Base-by-base conservation (phyloP, 169 alveolate genomes). In the Eimeria praecox region DNA sequence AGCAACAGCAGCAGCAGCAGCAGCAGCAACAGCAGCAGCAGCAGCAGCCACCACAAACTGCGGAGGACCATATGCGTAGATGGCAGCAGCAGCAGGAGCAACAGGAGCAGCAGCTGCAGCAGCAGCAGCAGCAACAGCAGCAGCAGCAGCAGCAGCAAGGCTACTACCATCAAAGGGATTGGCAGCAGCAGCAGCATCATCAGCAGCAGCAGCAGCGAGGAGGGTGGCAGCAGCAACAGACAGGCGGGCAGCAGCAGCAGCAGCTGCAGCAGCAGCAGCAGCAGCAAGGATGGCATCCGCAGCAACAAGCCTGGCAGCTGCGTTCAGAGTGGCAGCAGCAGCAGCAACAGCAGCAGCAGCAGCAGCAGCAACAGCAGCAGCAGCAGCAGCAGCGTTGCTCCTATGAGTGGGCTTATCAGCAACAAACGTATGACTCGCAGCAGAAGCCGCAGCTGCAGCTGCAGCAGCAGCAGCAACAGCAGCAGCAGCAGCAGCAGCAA, bases 71-170 rank as follows among this genome's bases (percentile, higher is more conserved):
- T 12, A 12, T 35, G 85, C 85, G 40, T 27, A 38, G 85, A 24
- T 73, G 85, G 85, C 56, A 73, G 95, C 95, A 90, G 40, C 86
- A 30, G 33, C 62, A 40, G 90, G 44, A 20, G 62, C 64, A 80
- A 38, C 71, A 40, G 64, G 42, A 80, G 90, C 62, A 40, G 90
- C 71, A 20, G 62, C 64, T 40, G 66, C 71, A 40, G 64, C 69
- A 80, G 90, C 71, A 80, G 66, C 71, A 80, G 90, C 24, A 40
- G 66, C 66, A 46, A 66, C 3, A 46, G 66, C 71, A 80, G 59
- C 66, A 12, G 66, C 33, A 80, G 90, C 66, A 38, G 90, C 69
- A 49, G 66, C 71, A 42, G 33, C 33, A 80, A 33, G 46, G 6
- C 77, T 30, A 66, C 42, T 24, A 66, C 6, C 59, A 52, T 52